Evolutionary conservation across 2,329 filamentous ascomycete species (phyloP), one percentile per base, ranked within the genome.

Genomic region (Bretziella fagacearum): DNA sequence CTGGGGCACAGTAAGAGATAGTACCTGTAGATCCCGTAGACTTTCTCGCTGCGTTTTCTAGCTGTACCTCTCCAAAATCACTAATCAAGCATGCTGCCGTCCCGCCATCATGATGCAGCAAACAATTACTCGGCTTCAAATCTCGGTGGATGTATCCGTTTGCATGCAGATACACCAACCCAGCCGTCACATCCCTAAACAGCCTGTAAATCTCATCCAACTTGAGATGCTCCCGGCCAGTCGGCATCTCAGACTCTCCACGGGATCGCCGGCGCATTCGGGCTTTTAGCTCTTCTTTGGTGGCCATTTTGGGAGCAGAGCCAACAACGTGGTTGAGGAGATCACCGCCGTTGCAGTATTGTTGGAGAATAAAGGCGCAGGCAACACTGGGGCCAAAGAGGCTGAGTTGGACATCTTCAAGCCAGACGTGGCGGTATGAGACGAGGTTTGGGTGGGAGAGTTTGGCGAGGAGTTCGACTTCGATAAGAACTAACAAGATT

Each of bases 201-300:
- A 96, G 82, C 0, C 87, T 93, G 62, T 93, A 95, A 20, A 98
- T 96, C 56, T 96, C 84, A 51, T 96, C 89, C 51, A 95, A 84
- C 0, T 76, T 70, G 23, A 77, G 60, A 13, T 63, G 64, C 1
- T 66, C 65, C 41, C 62, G 65, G 6, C 75, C 50, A n/a, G 63
- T 56, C 0, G 77, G 74, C 1, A 69, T 66, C 36, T 93, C 84
- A 2, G 72, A 60, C 36, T 85, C 77, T 0, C 84, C 84, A 56
- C 77, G 84, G 2, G 91, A 95, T 46, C 77, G 76, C 45, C 89
- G 74, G 39, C 91, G 76, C 58, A 93, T 75, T 46, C 84, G 82
- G 5, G 86, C 85, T 59, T 96, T 96, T 55, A 96, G 68, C 56
- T 91, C 77, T 56, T 96, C 83, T 49, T 84, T 84, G 6, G 84